Evolutionary conservation across 1,284 basidiomycete species (phyloP).

Genomic region (Wolfiporia cocos): DNA sequence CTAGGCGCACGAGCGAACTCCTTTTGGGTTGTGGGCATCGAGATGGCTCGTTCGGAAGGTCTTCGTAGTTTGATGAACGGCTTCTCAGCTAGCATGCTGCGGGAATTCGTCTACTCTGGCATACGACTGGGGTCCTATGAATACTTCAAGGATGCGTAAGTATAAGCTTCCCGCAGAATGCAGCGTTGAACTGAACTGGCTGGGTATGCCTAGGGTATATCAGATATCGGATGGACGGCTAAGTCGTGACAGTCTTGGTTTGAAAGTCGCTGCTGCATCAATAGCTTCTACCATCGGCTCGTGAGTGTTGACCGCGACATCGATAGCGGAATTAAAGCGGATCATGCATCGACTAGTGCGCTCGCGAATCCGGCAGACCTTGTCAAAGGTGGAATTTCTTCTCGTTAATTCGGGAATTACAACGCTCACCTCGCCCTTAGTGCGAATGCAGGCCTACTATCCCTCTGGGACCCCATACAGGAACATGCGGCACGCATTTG

Average conservation of each 20-base stretch:
- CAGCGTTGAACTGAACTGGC: background rate
- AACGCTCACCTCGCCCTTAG: slow-evolving; percentile 11
- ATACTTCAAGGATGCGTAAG: slow-evolving; percentile 33
- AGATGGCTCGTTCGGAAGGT: slow-evolving; percentile 31
- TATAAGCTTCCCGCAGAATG: background rate
- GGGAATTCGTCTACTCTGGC: slow-evolving; percentile 32
- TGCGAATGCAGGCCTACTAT: slow-evolving; percentile 35
- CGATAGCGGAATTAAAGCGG: background rate
- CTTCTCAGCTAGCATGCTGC: slow-evolving; percentile 31
- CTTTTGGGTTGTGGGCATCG: slow-evolving; percentile 29
- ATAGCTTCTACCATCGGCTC: slow-evolving; percentile 30
- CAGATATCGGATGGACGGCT: slow-evolving; percentile 22
- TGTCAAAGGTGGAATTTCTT: slow-evolving; percentile 26
- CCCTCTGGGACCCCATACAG: slow-evolving; percentile 29
- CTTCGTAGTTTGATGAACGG: slow-evolving; percentile 28
- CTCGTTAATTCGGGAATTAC: background rate
- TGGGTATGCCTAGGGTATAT: slow-evolving; percentile 16
- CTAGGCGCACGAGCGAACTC: slow-evolving; percentile 24
- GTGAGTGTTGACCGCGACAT: slow-evolving; percentile 12
- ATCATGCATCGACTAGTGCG: slow-evolving; percentile 21
- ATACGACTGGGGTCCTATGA: slow-evolving; percentile 34
- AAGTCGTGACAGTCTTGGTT: slow-evolving; percentile 26
- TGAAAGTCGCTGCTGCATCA: slow-evolving; percentile 31
- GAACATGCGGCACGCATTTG: slow-evolving; percentile 28
- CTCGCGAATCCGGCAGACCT: slow-evolving; percentile 35